Evolutionary conservation across 2,329 filamentous ascomycete species (phyloP), one percentile per base, ranked within the genome.

Genomic region (Neofusicoccum laricinum): DNA sequence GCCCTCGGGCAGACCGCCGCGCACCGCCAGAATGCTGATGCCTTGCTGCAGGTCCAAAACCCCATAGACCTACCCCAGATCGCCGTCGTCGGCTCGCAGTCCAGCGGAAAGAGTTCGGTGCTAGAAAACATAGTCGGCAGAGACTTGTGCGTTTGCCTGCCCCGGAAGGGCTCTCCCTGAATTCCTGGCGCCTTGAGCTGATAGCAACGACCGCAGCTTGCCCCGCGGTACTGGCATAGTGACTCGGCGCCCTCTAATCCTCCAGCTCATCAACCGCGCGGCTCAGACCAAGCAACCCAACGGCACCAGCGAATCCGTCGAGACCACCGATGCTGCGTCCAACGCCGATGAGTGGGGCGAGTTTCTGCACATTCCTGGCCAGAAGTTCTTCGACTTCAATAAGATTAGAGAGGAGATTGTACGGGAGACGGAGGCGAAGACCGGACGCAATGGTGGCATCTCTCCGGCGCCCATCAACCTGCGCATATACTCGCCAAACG

Each of bases 21-120:
- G 63, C 50, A 50, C 51, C 38, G 51, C 59, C 21, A 66, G 51
- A 57, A 65, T 71, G 68, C 74, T 78, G 71, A 78, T 70, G 68
- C 71, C 69, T 70, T 63, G 30, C 53, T 48, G 59, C 70, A 90
- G 87, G 95, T 98, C 75, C 95, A 97, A 86, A 99, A 99, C 81
- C 95, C 95, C 67, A 99, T 99, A 84, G 95, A 99, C 83, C 82
- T 99, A 68, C 95, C 95, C 63, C 95, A 99, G 83, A 99, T 99
- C 78, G 94, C 90, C 71, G 95, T 99, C 71, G 95, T 99, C 65
- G 95, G 95, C 75, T 97, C 93, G 79, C 95, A 99, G 83, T 99
- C 95, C 19, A 97, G 94, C 79, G 95, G 95, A 81, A 99, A 99
- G 88, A 97, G 93, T 85, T 99, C 95, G 17, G 95, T 99, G 71